Conservation (phyloP, 257 asterid genomes). For the Nicotiana obtusifolia region DNA sequence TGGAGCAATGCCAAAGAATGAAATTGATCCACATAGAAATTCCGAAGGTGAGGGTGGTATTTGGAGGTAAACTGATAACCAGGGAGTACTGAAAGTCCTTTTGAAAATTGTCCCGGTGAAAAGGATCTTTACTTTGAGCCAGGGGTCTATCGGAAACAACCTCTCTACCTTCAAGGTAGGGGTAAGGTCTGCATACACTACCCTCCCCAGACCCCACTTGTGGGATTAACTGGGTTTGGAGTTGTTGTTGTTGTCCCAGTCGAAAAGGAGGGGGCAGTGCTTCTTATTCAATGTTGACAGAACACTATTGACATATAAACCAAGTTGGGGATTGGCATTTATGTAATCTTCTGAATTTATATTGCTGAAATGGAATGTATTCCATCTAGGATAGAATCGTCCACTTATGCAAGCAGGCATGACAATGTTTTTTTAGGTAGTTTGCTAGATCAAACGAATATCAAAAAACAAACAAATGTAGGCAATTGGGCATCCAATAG, state of each 20-base stretch:
- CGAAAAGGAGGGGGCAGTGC: neutral
- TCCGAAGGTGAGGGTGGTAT: neutral
- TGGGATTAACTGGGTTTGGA: too few relatives aligned
- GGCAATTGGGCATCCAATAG: neutral
- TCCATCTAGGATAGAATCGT: neutral
- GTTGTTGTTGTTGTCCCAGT: neutral
- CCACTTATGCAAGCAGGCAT: neutral
- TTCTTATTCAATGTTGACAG: neutral
- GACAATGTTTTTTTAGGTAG: neutral
- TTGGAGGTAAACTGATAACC: neutral
- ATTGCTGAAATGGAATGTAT: neutral
- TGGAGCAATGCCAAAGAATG: neutral
- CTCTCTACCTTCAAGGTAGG: too few relatives aligned
- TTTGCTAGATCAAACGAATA: neutral
- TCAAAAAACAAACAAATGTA: neutral
- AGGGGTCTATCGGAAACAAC: too few relatives aligned
- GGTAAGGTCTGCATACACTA: too few relatives aligned
- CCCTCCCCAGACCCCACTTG: too few relatives aligned
- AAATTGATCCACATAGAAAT: neutral
- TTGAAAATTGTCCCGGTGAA: neutral
- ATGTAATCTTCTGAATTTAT: neutral
- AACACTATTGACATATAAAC: conserved; percentile 1
- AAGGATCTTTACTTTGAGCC: too few relatives aligned
- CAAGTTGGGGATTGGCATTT: neutral
- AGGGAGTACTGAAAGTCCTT: neutral